Evolutionary conservation across 2,329 filamentous ascomycete species (phyloP), one percentile per base, ranked within the genome.

Genomic region (Hypoxylon sp.): DNA sequence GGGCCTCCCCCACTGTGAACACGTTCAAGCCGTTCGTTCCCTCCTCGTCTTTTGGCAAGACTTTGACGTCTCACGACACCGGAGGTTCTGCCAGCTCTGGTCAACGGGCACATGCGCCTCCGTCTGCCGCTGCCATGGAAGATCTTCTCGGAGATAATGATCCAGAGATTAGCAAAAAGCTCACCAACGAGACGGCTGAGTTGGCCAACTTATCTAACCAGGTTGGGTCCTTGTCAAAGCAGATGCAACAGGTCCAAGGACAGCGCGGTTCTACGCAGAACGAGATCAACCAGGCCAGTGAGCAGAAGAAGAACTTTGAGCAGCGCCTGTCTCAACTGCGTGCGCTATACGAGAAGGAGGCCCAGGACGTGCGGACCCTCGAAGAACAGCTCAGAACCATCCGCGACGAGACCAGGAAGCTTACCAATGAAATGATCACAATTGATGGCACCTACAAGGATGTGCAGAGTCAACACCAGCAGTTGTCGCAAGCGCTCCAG

Each of bases 161-260:
- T 64, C 89, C 90, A 1, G 92, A 96, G 69, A 87, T 93, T 52
- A 94, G 88, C 76, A 95, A 90, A 74, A 96, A 90, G 73, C 80
- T 98, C 21, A 95, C 90, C 0, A 89, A 88, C 63, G 95, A 99
- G 71, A 95, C 93, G 2, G 89, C 90, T 0, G 95, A 99, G 73
- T 82, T 99, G 55, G 95, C 93, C 48, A 98, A 99, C 72, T 82
- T 99, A 67, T 97, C 94, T 0, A 98, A 96, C 73, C 95, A 98
- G 74, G 92, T 99, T 63, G 88, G 92, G 26, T 94, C 90, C 2
- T 78, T 99, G 52, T 90, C 93, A 0, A 96, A 89, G 70, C 92
- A 99, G 77, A 97, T 96, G 87, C 92, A 97, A 72, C 92, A 94
- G 66, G 89, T 97, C 1, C 92, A 96, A 72, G 86, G 83, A 27